Conservation (phyloP, 768 basidiomycete species). For the Cyclocybe aegerita region DNA sequence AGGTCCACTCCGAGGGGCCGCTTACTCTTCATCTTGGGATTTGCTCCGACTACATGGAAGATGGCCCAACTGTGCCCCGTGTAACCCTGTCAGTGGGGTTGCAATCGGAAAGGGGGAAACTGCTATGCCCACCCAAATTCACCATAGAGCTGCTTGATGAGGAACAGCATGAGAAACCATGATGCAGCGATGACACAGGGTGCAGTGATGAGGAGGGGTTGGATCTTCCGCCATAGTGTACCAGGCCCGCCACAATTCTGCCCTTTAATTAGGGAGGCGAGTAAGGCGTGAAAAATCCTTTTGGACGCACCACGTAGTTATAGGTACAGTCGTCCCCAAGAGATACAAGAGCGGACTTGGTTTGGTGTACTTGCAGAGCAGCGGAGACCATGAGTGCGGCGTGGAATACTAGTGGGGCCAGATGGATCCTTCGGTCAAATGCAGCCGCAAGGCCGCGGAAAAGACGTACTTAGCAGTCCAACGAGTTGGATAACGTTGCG, state of each 20-base stretch:
- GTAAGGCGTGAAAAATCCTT: background rate
- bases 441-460: background rate
- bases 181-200: slow-evolving; percentile 69
- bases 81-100: background rate
- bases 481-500: slow-evolving; percentile 80
- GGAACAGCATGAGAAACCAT: slow-evolving; percentile 68
- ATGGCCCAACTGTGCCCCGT: slow-evolving; percentile 70
- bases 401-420: slow-evolving; percentile 60
- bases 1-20: background rate
- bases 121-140: slow-evolving; percentile 75
- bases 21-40: slow-evolving; percentile 81
- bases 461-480: slow-evolving; percentile 61
- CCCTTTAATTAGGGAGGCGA: background rate
- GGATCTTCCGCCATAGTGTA: slow-evolving; percentile 58
- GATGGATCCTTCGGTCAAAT: background rate
- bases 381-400: slow-evolving; percentile 70
- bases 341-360: slow-evolving; percentile 56
- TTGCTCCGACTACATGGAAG: slow-evolving; percentile 87
- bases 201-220: slow-evolving; percentile 69
- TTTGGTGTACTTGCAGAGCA: slow-evolving; percentile 76
- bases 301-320: slow-evolving; percentile 39
- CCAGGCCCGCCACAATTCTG: slow-evolving; percentile 51
- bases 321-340: slow-evolving; percentile 27
- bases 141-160: slow-evolving; percentile 65
- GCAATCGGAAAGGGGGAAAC: background rate